Percentiles rank a stretch among this genome's conserved stretches.
phyloP scores from a whole-genome alignment of 2,329 filamentous ascomycete species.

The Lasiodiplodia theobromae region DNA sequence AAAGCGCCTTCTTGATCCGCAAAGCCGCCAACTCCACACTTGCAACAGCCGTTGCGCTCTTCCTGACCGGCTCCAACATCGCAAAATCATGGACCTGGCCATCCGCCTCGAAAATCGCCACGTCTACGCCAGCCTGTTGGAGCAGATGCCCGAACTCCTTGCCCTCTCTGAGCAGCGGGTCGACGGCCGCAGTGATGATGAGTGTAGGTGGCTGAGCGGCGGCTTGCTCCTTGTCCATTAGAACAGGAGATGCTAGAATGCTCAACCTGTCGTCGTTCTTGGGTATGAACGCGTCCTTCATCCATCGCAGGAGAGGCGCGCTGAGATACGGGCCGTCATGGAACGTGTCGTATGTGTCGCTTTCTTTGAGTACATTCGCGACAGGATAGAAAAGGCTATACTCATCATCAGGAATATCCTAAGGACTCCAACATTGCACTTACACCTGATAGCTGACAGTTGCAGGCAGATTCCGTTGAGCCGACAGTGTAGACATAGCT shows the following conservation, averaged over 20 bases:
- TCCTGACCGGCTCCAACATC: conserved; percentile 22
- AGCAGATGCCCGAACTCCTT: conserved; percentile 19
- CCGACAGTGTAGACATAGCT: background rate
- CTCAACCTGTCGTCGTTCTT: conserved; percentile 9
- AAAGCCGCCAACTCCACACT: conserved; percentile 7
- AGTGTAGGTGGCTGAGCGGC: conserved; percentile 16
- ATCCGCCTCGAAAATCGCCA: conserved; percentile 22
- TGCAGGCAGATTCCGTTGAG: background rate
- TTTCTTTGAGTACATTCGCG: background rate
- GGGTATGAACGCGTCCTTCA: conserved; percentile 18
- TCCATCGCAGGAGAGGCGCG: conserved; percentile 11
- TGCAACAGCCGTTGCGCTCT: conserved; percentile 10
- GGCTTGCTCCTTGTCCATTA: conserved; percentile 12
- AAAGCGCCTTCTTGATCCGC: conserved; percentile 18
- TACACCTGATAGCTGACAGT: conserved; percentile 14
- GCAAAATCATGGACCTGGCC: conserved; percentile 17
- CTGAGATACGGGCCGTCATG: conserved; percentile 13
- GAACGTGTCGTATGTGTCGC: conserved; percentile 13
- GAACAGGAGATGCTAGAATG: conserved; percentile 1
- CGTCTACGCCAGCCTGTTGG: conserved; percentile 12
- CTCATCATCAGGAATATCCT: background rate
- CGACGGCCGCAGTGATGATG: conserved; percentile 19
- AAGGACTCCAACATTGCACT: background rate
- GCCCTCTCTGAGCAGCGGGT: conserved; percentile 7
- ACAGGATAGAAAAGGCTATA: conserved; percentile 17